These are phyloP conservation scores for Nemania serpens DNA, from an alignment of 2,329 filamentous ascomycete genomes.

Conservation along the genomic window DNA sequence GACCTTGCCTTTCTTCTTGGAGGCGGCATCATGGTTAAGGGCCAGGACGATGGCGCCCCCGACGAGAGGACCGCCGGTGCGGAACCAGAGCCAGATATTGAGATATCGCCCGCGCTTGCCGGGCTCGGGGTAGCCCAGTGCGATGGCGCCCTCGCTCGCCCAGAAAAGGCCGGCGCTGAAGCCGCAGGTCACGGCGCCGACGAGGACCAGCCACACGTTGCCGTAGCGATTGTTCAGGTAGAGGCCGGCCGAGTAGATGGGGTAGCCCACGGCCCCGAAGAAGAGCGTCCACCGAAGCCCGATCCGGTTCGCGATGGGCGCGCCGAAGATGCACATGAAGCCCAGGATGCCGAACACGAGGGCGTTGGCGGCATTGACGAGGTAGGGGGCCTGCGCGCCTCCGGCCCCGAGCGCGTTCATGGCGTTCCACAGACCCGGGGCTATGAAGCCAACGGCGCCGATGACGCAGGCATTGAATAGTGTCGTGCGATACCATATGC, in stretches of 20 bases:
- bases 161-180: constrained; percentile 75
- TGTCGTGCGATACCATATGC: constrained; percentile 54
- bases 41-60: constrained; percentile 74
- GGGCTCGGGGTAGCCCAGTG: constrained; percentile 72
- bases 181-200: constrained; percentile 72
- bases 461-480: constrained; percentile 60
- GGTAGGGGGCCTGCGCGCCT: constrained; percentile 55
- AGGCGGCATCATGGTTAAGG: constrained; percentile 61
- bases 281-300: constrained; percentile 42
- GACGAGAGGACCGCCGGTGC: constrained; percentile 61
- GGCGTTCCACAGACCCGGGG: constrained; percentile 59
- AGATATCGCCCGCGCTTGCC: constrained; percentile 68
- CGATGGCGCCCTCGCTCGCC: constrained; percentile 76
- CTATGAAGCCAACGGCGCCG: constrained; percentile 56
- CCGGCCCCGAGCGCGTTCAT: constrained; percentile 59
- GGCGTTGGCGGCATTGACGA: constrained; percentile 47
- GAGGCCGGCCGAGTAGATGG: constrained; percentile 44
- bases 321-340: constrained; percentile 42
- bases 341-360: constrained; percentile 45
- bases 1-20: constrained; percentile 59
- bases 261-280: constrained; percentile 43
- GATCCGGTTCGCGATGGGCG: constrained; percentile 42
- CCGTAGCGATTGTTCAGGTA: constrained; percentile 52
- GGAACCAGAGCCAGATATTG: constrained; percentile 69
- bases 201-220: constrained; percentile 67